Percentiles rank a stretch among this genome's conserved stretches.
These are phyloP conservation scores for Dothideomycetes sp. DNA, from an alignment of 2,329 filamentous ascomycete genomes.

Conservation along the genomic window DNA sequence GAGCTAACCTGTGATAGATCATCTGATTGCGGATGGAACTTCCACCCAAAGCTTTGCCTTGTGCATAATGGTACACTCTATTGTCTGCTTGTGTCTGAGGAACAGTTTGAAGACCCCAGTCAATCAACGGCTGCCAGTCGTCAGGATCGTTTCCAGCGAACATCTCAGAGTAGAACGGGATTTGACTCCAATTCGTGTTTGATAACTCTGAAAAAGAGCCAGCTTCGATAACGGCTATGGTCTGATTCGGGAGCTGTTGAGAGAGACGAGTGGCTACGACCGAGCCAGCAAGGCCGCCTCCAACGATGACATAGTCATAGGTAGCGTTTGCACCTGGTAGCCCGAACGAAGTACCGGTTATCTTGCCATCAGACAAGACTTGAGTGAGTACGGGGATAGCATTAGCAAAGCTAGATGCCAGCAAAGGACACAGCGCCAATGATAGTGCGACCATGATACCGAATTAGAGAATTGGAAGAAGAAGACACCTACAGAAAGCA, in stretches of 20 bases:
- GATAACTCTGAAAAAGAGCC: constrained; percentile 18
- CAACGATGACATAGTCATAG: constrained; percentile 22
- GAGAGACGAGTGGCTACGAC: constrained; percentile 17
- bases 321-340: constrained; percentile 9
- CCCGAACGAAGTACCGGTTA: background rate
- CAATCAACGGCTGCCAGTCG: constrained; percentile 20
- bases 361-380: background rate
- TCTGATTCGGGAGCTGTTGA: constrained; percentile 13
- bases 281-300: constrained; percentile 19
- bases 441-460: background rate
- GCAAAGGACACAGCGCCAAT: background rate
- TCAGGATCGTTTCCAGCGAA: constrained; percentile 5
- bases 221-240: constrained; percentile 21
- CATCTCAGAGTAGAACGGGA: constrained; percentile 20
- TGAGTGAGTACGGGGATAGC: background rate
- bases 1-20: constrained; percentile 23
- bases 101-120: constrained; percentile 22
- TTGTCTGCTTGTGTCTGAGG: constrained; percentile 17
- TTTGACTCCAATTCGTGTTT: constrained; percentile 21
- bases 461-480: too few species aligned
- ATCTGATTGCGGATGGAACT: constrained; percentile 22
- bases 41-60: constrained; percentile 22
- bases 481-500: too few species aligned
- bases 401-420: background rate
- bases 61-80: constrained; percentile 19